Conservation (phyloP, 768 basidiomycete genomes). For the Pleurotus eryngii region DNA sequence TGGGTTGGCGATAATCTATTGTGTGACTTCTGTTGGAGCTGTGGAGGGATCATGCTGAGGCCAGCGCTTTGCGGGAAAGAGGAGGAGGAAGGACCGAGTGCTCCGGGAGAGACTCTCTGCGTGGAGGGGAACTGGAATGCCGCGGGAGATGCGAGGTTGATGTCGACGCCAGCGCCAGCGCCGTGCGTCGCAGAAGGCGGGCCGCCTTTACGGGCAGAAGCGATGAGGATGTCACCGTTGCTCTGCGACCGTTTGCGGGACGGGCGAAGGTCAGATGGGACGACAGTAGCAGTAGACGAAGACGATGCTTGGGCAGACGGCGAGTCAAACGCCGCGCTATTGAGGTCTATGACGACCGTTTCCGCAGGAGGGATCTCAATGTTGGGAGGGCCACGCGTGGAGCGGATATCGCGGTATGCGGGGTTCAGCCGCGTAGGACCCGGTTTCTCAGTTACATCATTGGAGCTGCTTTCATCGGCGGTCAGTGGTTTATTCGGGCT, state of each 20-base stretch:
- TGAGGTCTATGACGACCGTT: constrained; percentile 13
- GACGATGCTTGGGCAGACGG: constrained; percentile 14
- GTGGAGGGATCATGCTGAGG: constrained; percentile 14
- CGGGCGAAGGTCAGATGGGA: constrained; percentile 21
- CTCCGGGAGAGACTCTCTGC: constrained; percentile 10
- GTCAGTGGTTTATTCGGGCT: neutral
- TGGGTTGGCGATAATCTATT: constrained; percentile 29
- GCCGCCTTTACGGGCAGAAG: constrained; percentile 9
- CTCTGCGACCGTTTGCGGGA: constrained; percentile 42
- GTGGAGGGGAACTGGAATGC: constrained; percentile 41
- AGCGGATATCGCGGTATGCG: constrained; percentile 17
- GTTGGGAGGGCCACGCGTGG: constrained; percentile 27
- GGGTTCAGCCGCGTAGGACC: constrained; percentile 15
- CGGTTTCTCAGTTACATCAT: constrained; percentile 1
- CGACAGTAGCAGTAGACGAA: constrained; percentile 16
- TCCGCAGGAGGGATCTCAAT: constrained; percentile 34
- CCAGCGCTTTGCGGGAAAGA: neutral
- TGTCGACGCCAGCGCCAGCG: constrained; percentile 15
- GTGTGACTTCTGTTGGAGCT: constrained; percentile 16
- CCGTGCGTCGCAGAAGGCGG: neutral
- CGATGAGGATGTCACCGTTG: constrained; percentile 26
- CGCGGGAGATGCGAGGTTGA: constrained; percentile 31
- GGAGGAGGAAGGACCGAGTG: constrained; percentile 11
- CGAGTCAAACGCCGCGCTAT: constrained; percentile 14
- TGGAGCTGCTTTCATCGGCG: neutral